A percentile compares a stretch with the other conserved stretches of the same genome.
Evolutionary conservation across 2,329 filamentous ascomycete genomes (phyloP).

Genomic region (Calonectria naviculata): DNA sequence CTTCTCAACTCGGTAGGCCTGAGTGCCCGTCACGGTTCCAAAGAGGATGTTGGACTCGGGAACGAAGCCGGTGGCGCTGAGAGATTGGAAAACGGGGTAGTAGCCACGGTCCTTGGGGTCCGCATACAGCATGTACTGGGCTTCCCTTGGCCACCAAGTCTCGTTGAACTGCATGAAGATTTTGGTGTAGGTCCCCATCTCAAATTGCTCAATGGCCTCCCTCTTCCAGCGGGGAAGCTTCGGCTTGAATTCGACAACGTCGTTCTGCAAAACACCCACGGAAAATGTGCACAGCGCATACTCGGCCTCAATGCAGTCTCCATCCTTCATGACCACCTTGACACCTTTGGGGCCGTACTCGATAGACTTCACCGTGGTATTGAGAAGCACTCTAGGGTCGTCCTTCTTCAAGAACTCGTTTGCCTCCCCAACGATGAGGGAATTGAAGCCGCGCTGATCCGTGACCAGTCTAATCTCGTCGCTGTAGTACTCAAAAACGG

Average conservation of each 20-base stretch:
- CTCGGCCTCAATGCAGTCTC: slow-evolving; percentile 66
- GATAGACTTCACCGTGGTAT: slow-evolving; percentile 67
- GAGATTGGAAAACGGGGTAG: slow-evolving; percentile 72
- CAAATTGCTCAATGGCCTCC: slow-evolving; percentile 70
- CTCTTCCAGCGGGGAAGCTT: slow-evolving; percentile 72
- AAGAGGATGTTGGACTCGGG: slow-evolving; percentile 74
- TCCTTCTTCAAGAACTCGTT: slow-evolving; percentile 64
- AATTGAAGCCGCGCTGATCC: slow-evolving; percentile 71
- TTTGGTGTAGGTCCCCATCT: slow-evolving; percentile 80
- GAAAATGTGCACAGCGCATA: slow-evolving; percentile 77
- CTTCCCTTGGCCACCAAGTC: slow-evolving; percentile 69
- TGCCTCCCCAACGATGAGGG: slow-evolving; percentile 67
- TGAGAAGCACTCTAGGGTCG: slow-evolving; percentile 68
- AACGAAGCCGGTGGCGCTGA: slow-evolving; percentile 67
- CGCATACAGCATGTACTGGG: slow-evolving; percentile 58
- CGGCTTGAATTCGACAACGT: slow-evolving; percentile 68
- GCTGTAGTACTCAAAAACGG: slow-evolving; percentile 72
- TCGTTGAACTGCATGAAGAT: slow-evolving; percentile 77
- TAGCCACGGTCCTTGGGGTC: slow-evolving; percentile 54
- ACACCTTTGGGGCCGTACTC: slow-evolving; percentile 64
- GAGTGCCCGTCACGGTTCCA: slow-evolving; percentile 67
- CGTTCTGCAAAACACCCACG: slow-evolving; percentile 73
- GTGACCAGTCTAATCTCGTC: slow-evolving; percentile 70
- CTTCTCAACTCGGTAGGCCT: slow-evolving; percentile 68
- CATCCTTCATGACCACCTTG: slow-evolving; percentile 62